phyloP scores from a whole-genome alignment of 208 protist species.

The Crithidia sp. region DNA sequence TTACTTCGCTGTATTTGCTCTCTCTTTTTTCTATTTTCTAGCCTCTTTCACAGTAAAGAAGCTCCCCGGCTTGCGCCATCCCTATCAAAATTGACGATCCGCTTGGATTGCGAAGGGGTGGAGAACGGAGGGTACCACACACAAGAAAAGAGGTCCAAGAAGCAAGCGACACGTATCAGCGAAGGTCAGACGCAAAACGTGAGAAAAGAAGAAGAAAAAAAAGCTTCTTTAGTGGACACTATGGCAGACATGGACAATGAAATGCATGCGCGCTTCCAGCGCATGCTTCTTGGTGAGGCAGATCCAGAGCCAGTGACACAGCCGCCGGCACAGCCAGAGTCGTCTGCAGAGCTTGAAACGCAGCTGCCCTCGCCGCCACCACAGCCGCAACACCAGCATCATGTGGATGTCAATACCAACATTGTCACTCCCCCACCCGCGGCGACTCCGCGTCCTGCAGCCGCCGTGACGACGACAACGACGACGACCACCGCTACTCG shows the following conservation, averaged over 20 bases:
- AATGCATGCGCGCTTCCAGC: conserved; percentile 18
- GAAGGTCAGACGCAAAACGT: not conserved
- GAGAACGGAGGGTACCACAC: no score
- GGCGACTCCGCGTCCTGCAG: not conserved
- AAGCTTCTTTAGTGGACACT: not conserved
- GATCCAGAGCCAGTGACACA: not conserved
- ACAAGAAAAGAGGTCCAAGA: no score
- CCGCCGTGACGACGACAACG: not conserved
- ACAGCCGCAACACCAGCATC: not conserved
- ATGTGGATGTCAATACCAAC: conserved; percentile 13
- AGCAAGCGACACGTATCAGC: not conserved
- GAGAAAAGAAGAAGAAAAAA: conserved; percentile 2
- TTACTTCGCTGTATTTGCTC: no score
- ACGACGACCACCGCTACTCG: no score
- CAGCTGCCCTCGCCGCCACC: not conserved
- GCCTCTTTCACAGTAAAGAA: no score
- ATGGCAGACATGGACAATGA: conserved; percentile 16
- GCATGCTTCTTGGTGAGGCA: conserved; percentile 12
- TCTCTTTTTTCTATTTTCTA: no score
- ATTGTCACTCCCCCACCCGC: not conserved
- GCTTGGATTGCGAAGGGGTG: no score
- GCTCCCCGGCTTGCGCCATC: no score
- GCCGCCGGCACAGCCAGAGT: not conserved
- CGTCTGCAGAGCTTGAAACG: not conserved
- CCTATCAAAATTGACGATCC: no score